Base-by-base conservation (phyloP, 164 flowering plant genomes). In the Umbellularia californica region DNA sequence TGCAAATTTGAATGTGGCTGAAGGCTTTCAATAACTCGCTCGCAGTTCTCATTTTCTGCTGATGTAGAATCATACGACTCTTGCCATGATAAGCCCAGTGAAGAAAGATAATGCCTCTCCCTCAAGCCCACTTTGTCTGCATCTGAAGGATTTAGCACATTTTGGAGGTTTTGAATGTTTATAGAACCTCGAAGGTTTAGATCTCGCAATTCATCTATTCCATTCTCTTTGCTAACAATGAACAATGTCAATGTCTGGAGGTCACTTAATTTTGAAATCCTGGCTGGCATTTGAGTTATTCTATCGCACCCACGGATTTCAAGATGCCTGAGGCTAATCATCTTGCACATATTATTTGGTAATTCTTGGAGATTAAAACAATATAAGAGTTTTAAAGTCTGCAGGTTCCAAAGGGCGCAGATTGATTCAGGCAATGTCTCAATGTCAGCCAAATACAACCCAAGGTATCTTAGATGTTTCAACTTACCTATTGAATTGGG, bases 1-100 rank as follows among this genome's bases (percentile, higher is more conserved):
- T 76, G 70, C 14, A 82, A 19, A 65, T 74, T 73, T 62, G 2
- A 1, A 30, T 79, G 77, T 22, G 87, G 85, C 14, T 81, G 22
- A 14, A 82, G 81, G 20, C 70, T 5, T 11, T 55, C 28, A 19
- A 82, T 65, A 10, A 74, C 33, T 1, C 74, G 74, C 20, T 55
- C 15, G 3, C 0, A 55, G 20, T 13, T 55, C n/a, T 66, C 68
- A 11, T 10, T 23, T 23, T 58, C 23, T 64, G 5, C 60, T 47
- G 7, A 0, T 2, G 50, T 15, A 1, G 58, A 35, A 35, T 17
- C n/a, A 14, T 14, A 0, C 1, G 2, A 5, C 0, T 7, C 0
- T 5, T 13, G 3, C 78, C 78, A 76, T 25, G 60, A 65, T 17
- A 70, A 22, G 4, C 2, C 33, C 64, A 76, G n/a, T 0, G 27